These are phyloP conservation scores for Aspergillus pseudonomiae DNA, from an alignment of 2,329 filamentous ascomycete species.

Conservation along the genomic window DNA sequence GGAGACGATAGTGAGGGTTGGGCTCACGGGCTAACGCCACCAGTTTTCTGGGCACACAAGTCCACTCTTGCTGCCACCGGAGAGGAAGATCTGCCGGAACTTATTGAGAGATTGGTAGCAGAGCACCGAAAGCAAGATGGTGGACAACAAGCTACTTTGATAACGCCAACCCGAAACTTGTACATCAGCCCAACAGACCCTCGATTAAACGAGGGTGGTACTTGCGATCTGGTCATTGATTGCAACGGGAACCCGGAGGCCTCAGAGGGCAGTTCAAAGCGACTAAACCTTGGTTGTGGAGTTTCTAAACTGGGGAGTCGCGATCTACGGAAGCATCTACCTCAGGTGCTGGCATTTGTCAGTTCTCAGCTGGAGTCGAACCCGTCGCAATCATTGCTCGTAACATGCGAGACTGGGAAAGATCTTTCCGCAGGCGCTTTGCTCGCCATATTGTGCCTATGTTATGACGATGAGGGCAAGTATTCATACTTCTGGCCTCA, in stretches of 20 bases:
- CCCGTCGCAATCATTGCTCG: slow-evolving; percentile 47
- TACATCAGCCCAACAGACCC: slow-evolving; percentile 32
- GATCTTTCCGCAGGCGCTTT: slow-evolving; percentile 80
- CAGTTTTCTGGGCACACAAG: slow-evolving; percentile 76
- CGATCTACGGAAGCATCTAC: slow-evolving; percentile 74
- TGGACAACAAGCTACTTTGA: slow-evolving; percentile 29
- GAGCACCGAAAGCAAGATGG: slow-evolving; percentile 26
- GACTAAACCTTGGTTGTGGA: slow-evolving; percentile 65
- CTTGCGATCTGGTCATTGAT: slow-evolving; percentile 49
- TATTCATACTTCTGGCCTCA: slow-evolving; percentile 21
- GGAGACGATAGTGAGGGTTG: slow-evolving; percentile 95
- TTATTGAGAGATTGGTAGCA: slow-evolving; percentile 52
- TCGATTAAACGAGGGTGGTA: slow-evolving; percentile 43
- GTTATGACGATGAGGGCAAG: slow-evolving; percentile 67
- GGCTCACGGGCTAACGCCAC: slow-evolving; percentile 77
- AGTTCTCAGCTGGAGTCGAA: slow-evolving; percentile 35
- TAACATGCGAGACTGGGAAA: slow-evolving; percentile 76
- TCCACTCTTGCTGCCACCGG: slow-evolving; percentile 61
- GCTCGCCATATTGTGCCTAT: slow-evolving; percentile 74
- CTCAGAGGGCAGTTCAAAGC: slow-evolving; percentile 43
- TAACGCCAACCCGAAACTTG: slow-evolving; percentile 44
- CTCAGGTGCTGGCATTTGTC: slow-evolving; percentile 63
- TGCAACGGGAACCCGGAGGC: slow-evolving; percentile 36
- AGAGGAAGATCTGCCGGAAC: slow-evolving; percentile 64
- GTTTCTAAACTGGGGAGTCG: slow-evolving; percentile 78